phyloP scores from a whole-genome alignment of 495 filamentous ascomycete species.

The Extremus antarcticus region DNA sequence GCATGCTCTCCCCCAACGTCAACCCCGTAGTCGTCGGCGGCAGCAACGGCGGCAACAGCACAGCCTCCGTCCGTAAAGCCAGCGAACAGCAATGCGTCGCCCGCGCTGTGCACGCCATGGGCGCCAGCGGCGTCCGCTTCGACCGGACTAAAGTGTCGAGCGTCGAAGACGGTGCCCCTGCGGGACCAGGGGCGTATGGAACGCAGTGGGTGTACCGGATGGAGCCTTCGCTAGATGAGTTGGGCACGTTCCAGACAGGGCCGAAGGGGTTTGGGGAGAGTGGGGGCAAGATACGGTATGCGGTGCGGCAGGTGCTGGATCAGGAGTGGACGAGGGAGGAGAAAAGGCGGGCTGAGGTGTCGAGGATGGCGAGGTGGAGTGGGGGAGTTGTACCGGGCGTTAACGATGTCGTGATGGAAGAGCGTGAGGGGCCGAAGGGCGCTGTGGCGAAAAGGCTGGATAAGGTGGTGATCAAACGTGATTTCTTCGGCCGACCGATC shows the following conservation, averaged over 20 bases:
- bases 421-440: constrained; percentile 27
- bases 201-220: constrained; percentile 76
- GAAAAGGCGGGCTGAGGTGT: constrained; percentile 27
- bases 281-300: constrained; percentile 52
- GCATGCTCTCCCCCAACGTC: constrained; percentile 76
- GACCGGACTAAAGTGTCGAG: constrained; percentile 70
- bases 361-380: constrained; percentile 32
- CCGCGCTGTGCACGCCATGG: constrained; percentile 68
- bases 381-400: constrained; percentile 1
- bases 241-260: constrained; percentile 52
- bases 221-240: constrained; percentile 77
- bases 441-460: constrained; percentile 20
- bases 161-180: constrained; percentile 37
- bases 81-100: constrained; percentile 69
- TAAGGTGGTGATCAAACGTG: constrained; percentile 51
- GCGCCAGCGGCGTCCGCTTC: constrained; percentile 66
- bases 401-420: background rate
- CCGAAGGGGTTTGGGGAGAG: constrained; percentile 38
- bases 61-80: constrained; percentile 78
- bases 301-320: constrained; percentile 83
- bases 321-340: constrained; percentile 66
- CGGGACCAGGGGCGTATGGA: constrained; percentile 21
- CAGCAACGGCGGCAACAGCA: constrained; percentile 40
- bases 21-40: constrained; percentile 72
- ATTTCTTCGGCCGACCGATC: constrained; percentile 81